phyloP scores from a whole-genome alignment of 768 basidiomycete species.

The Rubroboletus pulcherrimus region DNA sequence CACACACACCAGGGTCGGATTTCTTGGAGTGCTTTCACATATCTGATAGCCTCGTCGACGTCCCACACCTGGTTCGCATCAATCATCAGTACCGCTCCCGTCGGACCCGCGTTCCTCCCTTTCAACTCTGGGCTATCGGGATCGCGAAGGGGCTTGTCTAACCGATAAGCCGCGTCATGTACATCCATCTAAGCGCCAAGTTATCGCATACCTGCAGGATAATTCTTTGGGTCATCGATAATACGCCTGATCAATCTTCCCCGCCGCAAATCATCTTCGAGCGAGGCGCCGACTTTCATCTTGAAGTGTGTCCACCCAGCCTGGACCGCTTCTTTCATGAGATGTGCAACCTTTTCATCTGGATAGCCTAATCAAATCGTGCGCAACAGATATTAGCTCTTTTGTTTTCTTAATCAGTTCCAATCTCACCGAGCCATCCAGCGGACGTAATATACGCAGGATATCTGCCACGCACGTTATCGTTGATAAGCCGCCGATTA shows the following conservation, averaged over 20 bases:
- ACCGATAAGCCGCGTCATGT: not conserved
- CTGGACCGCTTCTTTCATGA: slow-evolving; percentile 80
- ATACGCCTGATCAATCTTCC: slow-evolving; percentile 85
- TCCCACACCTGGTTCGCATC: slow-evolving; percentile 97
- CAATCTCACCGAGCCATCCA: slow-evolving; percentile 70
- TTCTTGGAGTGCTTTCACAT: slow-evolving; percentile 70
- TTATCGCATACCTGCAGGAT: slow-evolving; percentile 48
- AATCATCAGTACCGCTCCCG: slow-evolving; percentile 90
- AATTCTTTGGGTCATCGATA: slow-evolving; percentile 82
- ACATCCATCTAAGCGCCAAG: not conserved
- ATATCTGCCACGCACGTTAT: slow-evolving; percentile 48
- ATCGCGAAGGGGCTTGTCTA: slow-evolving; percentile 41
- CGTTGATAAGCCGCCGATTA: not conserved
- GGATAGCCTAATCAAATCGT: slow-evolving; percentile 54
- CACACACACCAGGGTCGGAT: slow-evolving; percentile 42
- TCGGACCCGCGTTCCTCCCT: slow-evolving; percentile 90
- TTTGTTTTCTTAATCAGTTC: not conserved
- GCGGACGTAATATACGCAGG: slow-evolving; percentile 91
- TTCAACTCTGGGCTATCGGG: slow-evolving; percentile 55
- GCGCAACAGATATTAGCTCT: not conserved
- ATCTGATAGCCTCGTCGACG: slow-evolving; percentile 83
- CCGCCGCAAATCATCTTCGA: slow-evolving; percentile 75
- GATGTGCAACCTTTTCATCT: slow-evolving; percentile 81
- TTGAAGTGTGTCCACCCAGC: slow-evolving; percentile 97
- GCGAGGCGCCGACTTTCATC: slow-evolving; percentile 91